Conservation (phyloP, 331 rosid genomes). For the Cucumis variabilis region DNA sequence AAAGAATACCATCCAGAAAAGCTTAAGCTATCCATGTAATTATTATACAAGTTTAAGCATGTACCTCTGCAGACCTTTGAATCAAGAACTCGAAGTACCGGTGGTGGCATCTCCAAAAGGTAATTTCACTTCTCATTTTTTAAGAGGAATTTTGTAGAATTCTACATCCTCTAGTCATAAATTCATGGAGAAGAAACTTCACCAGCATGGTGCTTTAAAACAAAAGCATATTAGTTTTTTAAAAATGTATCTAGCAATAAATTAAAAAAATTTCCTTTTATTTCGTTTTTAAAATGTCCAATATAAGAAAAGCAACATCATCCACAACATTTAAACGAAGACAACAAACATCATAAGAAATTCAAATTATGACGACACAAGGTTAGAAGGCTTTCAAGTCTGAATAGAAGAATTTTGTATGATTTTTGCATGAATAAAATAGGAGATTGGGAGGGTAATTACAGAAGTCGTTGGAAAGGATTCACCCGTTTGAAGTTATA, state of each 20-base stretch:
- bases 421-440: background rate
- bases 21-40: conserved; percentile 2
- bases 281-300: background rate
- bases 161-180: background rate
- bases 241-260: background rate
- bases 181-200: background rate
- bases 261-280: too few species aligned
- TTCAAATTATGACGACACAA: background rate
- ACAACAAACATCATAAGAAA: background rate
- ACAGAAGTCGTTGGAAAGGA: background rate
- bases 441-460: background rate
- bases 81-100: conserved; percentile 84
- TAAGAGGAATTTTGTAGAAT: background rate
- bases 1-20: background rate
- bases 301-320: background rate
- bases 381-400: background rate
- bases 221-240: conserved; percentile 3
- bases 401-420: background rate
- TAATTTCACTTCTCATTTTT: background rate
- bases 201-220: conserved; percentile 14
- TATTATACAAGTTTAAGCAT: conserved; percentile 28
- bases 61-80: conserved; percentile 95
- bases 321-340: background rate
- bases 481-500: background rate
- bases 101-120: conserved; percentile 83